Percentiles rank a stretch among this genome's conserved stretches.
Conservation (phyloP, 179 eudicot genomes). For the Actinidia polygama region DNA sequence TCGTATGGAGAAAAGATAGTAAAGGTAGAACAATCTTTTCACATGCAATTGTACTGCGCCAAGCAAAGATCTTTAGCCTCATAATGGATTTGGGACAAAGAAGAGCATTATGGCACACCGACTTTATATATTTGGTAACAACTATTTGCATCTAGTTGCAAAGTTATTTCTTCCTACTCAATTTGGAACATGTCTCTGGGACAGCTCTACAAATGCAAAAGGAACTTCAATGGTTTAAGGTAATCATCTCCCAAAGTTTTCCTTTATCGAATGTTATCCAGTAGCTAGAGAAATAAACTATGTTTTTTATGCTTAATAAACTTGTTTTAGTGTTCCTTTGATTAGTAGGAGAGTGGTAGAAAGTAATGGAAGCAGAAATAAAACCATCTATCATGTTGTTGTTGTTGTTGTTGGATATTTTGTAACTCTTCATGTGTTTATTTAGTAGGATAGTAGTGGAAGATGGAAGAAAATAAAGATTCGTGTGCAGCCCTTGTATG, state of each 20-base stretch:
- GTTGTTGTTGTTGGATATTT: too few relatives aligned
- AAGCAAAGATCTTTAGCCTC: constrained; percentile 7
- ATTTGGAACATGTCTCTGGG: not conserved
- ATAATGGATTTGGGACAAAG: constrained; percentile 1
- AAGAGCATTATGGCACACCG: constrained; percentile 10
- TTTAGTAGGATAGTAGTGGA: too few relatives aligned
- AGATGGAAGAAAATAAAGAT: too few relatives aligned
- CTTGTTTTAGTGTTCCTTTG: too few relatives aligned
- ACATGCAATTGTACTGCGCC: not conserved
- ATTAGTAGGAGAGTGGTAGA: too few relatives aligned
- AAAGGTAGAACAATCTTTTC: not conserved
- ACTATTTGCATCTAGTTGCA: not conserved
- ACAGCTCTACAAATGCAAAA: constrained; percentile 15
- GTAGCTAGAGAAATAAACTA: too few relatives aligned
- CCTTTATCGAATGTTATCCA: not conserved
- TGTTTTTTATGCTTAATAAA: not conserved
- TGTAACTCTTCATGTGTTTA: too few relatives aligned
- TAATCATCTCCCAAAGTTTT: not conserved
- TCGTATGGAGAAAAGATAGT: constrained; percentile 1
- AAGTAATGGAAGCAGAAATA: too few relatives aligned
- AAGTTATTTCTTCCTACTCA: not conserved
- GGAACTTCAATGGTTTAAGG: constrained; percentile 17
- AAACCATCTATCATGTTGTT: too few relatives aligned
- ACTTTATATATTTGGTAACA: constrained; percentile 1
- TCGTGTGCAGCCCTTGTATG: too few relatives aligned